phyloP scores from a whole-genome alignment of 2,329 filamentous ascomycete genomes.

The Aaosphaeria pasadenensis region DNA sequence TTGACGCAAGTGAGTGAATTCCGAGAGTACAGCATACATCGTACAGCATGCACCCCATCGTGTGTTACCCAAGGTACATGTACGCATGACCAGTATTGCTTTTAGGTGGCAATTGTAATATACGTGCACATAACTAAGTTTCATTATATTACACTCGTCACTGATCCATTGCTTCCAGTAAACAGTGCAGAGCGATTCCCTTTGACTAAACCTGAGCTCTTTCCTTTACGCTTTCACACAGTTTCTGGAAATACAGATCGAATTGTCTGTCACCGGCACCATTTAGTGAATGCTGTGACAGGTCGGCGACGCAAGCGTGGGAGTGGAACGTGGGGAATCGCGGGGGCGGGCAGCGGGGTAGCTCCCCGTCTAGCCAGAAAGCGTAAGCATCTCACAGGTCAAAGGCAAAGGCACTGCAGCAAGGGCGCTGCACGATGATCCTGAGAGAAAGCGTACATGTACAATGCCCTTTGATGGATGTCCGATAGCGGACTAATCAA shows the following conservation, averaged over 20 bases:
- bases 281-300: conserved; percentile 3
- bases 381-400: not conserved
- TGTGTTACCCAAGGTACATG: not conserved
- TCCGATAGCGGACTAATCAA: conserved; percentile 25
- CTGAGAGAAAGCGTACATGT: no score
- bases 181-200: not conserved
- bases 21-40: no score
- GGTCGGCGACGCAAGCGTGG: conserved; percentile 21
- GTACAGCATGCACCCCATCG: no score
- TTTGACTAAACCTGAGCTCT: not conserved
- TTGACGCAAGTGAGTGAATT: no score
- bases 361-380: not conserved
- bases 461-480: not conserved
- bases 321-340: conserved; percentile 10
- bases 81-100: not conserved
- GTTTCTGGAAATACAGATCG: not conserved
- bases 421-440: no score
- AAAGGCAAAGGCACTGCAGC: conserved; percentile 20
- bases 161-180: no score
- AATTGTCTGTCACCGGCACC: not conserved
- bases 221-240: not conserved
- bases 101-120: not conserved
- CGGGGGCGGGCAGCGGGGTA: conserved; percentile 30
- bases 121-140: no score
- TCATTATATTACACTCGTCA: no score